Conservation (phyloP, 805 yeast species). For the Suhomyces faveliae region DNA sequence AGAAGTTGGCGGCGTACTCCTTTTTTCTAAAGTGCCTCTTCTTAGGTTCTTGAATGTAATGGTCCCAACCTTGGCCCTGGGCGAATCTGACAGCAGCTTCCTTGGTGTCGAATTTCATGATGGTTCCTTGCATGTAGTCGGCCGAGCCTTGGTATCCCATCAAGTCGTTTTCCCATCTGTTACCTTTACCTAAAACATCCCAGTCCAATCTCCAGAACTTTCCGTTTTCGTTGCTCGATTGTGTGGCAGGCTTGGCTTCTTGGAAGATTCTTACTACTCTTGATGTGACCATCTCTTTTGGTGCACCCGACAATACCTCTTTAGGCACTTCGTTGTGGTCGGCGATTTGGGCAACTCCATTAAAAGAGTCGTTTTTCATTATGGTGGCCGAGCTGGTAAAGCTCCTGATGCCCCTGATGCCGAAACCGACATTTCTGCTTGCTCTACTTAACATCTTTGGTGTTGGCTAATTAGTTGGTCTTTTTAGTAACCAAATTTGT, state of each 20-base stretch:
- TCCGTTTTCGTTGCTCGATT: slow-evolving; percentile 60
- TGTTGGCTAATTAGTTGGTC: background rate
- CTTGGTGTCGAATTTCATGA: slow-evolving; percentile 67
- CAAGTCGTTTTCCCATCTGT: slow-evolving; percentile 87
- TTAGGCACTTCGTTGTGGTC: slow-evolving; percentile 34
- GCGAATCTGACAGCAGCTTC: slow-evolving; percentile 81
- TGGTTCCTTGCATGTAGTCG: slow-evolving; percentile 80
- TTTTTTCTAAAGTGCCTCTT: slow-evolving; percentile 69
- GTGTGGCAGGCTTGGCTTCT: slow-evolving; percentile 79
- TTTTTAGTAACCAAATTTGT: slow-evolving; percentile 8
- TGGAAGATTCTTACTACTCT: slow-evolving; percentile 76
- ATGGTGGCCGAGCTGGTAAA: slow-evolving; percentile 19
- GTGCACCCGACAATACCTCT: slow-evolving; percentile 76
- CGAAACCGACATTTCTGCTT: slow-evolving; percentile 14
- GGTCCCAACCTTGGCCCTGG: slow-evolving; percentile 82
- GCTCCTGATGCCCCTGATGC: slow-evolving; percentile 18
- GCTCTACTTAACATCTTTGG: slow-evolving; percentile 24
- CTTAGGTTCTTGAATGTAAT: slow-evolving; percentile 79
- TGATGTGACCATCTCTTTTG: slow-evolving; percentile 55
- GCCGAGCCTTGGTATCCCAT: slow-evolving; percentile 81
- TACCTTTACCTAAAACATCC: slow-evolving; percentile 74
- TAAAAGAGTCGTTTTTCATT: slow-evolving; percentile 14
- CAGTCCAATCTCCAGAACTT: slow-evolving; percentile 75
- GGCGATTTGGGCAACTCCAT: slow-evolving; percentile 23
- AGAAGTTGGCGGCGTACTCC: slow-evolving; percentile 70